Percentiles rank a stretch among this genome's conserved stretches.
Evolutionary conservation across 495 filamentous ascomycete genomes (phyloP).

Genomic region (Daldinia caldariorum): DNA sequence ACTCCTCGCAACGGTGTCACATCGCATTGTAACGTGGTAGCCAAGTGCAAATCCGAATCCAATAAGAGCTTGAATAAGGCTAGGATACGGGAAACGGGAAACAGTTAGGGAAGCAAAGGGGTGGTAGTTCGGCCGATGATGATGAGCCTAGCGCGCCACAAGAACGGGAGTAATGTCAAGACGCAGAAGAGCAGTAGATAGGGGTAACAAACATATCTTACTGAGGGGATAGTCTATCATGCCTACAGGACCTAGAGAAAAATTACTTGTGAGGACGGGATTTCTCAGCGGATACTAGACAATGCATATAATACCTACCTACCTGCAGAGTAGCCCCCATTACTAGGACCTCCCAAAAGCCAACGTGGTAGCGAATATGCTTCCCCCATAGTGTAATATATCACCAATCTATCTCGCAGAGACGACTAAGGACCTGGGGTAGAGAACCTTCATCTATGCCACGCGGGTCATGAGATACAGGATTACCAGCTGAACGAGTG

Average conservation of each 20-base stretch:
- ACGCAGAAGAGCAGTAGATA: conserved; percentile 16
- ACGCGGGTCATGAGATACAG: conserved; percentile 19
- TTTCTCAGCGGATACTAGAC: not conserved
- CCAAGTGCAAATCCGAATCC: conserved; percentile 27
- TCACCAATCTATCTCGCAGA: conserved; percentile 21
- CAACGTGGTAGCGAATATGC: not conserved
- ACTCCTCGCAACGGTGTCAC: conserved; percentile 40
- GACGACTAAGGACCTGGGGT: conserved; percentile 5
- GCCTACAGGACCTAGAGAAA: not conserved
- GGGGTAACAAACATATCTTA: conserved; percentile 10
- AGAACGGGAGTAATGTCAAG: conserved; percentile 22
- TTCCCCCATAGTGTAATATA: conserved; percentile 4
- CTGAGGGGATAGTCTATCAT: not conserved
- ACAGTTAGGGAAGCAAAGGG: conserved; percentile 19
- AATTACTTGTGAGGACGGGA: not conserved
- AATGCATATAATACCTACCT: not conserved
- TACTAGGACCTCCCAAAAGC: not conserved
- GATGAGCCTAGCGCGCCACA: conserved; percentile 14
- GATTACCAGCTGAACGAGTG: conserved; percentile 9
- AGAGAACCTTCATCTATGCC: conserved; percentile 29
- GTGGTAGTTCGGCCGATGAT: conserved; percentile 26
- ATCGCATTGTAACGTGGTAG: conserved; percentile 44
- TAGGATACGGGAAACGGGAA: conserved; percentile 31
- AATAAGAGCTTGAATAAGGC: too few species aligned
- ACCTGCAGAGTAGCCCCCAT: not conserved